Evolutionary conservation across 2,329 filamentous ascomycete genomes (phyloP), one percentile per base, ranked within the genome.

Genomic region (Stagonosporopsis tanaceti): DNA sequence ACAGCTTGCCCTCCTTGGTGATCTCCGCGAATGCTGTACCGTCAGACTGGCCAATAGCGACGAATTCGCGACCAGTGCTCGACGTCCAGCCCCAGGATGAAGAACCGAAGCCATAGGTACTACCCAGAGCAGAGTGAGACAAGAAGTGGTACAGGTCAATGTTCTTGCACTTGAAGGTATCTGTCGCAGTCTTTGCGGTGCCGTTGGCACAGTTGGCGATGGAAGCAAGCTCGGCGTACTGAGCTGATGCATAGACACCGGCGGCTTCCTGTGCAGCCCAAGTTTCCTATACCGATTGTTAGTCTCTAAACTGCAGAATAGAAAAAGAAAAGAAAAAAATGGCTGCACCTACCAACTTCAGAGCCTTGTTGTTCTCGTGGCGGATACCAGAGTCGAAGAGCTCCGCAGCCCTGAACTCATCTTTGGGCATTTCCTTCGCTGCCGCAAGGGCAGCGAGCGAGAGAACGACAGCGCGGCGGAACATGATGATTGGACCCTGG

Each of bases 71-170:
- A 25, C 82, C 82, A 40, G 80, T 77, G 0, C 75, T 71, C 15
- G 82, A 80, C 0, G 81, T 83, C 83, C 83, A 84, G 60, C 66
- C 83, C 83, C 83, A 85, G 0, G 81, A 83, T 2, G 76, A 79
- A 15, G 77, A 79, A 7, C 79, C 79, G 45, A 78, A 75, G 30
- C 77, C 78, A 20, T 64, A 70, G 24, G 65, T 71, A 61, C 81
- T 83, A 6, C 84, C 85, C 1, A 87, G 78, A 27, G 80, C 79
- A 3, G 79, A 77, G 63, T 87, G 85, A 37, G 78, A 80, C 41
- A 83, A 71, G 72, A 87, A 87, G 63, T 84, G 81, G 65, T 85
- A 82, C 2, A 85, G 77, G 61, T 87, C 84, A 17, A 85, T 77
- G 51, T 75, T 76, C 40, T 71, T 71, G 66, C 77, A 79, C 47